These are phyloP conservation scores for Lineolata rhizophorae DNA, from an alignment of 495 filamentous ascomycete species.

Conservation along the genomic window DNA sequence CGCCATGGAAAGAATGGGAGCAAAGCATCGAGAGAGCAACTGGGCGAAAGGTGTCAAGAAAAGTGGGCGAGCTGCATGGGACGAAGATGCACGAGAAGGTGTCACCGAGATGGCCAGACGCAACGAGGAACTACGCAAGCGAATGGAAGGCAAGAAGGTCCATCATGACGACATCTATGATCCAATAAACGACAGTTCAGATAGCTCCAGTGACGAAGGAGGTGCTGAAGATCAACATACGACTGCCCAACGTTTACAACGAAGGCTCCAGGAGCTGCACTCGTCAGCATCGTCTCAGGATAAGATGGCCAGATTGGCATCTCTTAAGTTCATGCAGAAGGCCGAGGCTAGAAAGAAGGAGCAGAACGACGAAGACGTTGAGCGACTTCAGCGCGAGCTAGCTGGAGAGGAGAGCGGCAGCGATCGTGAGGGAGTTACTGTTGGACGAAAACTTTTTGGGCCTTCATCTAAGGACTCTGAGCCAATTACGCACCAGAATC, in stretches of 20 bases:
- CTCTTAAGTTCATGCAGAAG: slow-evolving; percentile 82
- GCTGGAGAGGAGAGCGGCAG: slow-evolving; percentile 22
- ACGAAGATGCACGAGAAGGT: slow-evolving; percentile 27
- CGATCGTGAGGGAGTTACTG: slow-evolving; percentile 18
- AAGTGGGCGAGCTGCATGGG: slow-evolving; percentile 21
- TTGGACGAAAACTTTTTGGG: slow-evolving; percentile 19
- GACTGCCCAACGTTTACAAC: slow-evolving; percentile 24
- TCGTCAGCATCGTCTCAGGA: slow-evolving; percentile 29
- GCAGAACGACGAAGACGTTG: slow-evolving; percentile 62
- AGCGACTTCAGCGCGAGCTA: slow-evolving; percentile 50
- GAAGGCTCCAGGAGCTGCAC: slow-evolving; percentile 25
- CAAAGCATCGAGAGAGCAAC: slow-evolving; percentile 73
- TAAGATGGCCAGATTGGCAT: slow-evolving; percentile 29
- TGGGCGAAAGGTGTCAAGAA: slow-evolving; percentile 84
- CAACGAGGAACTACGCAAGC: slow-evolving; percentile 64
- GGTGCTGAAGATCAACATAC: slow-evolving; percentile 29
- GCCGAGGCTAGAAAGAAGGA: slow-evolving; percentile 57
- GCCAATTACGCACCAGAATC: no score
- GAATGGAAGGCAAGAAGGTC: slow-evolving; percentile 59
- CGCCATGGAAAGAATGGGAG: slow-evolving; percentile 75
- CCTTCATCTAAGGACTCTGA: slow-evolving; percentile 19
- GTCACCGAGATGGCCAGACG: slow-evolving; percentile 63
- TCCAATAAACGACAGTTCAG: no score
- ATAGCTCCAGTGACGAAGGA: slow-evolving; percentile 32
- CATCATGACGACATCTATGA: slow-evolving; percentile 10